Evolutionary conservation across 202 grass and related monocot species (phyloP), one percentile per base, ranked within the genome.

Genomic region (Musa balbisiana): DNA sequence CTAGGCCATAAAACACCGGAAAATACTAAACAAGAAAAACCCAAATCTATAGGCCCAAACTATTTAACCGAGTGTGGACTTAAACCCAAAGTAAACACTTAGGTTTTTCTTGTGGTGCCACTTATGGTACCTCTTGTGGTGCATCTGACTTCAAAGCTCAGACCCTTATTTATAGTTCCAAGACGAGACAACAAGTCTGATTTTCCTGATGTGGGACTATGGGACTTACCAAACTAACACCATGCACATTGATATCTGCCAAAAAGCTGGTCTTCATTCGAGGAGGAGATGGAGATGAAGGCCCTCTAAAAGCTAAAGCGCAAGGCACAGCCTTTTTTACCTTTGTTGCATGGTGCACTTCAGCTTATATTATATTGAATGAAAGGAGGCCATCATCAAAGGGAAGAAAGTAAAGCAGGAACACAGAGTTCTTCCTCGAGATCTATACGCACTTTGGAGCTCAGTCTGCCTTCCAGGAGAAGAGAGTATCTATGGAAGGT

Each of bases 401-500:
- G 55, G 73, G 62, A 25, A 15, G 23, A 22, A 72, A 64, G 55
- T 69, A 75, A 85, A 68, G 64, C 67, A 81, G 27, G 14, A 33
- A 25, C 24, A 50, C 71, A 19, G 55, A 8, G 66, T 71, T 73
- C 15, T 75, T 67, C 53, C 51, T 85, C 33, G 33, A 43, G 33
- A 43, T 43, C 33, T 43, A 43, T 43, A 43, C 33, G 8, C 33
- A 8, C 33, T 66, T 81, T 67, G 55, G 73, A 81, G 62, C 51
- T 51, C 64, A 62, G 60, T 29, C 53, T 62, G 71, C 26, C 83
- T 85, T 85, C 73, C 65, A 81, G 73, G 79, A 81, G 78, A 85
- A 85, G 79, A 58, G 67, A 77, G 78, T 80, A 81, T 85, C 83
- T 81, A 81, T 81, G 79, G 83, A 85, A 81, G 83, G 73, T 85